These are phyloP conservation scores for Fusarium sp. DNA, from an alignment of 2,329 filamentous ascomycete genomes.

Conservation along the genomic window DNA sequence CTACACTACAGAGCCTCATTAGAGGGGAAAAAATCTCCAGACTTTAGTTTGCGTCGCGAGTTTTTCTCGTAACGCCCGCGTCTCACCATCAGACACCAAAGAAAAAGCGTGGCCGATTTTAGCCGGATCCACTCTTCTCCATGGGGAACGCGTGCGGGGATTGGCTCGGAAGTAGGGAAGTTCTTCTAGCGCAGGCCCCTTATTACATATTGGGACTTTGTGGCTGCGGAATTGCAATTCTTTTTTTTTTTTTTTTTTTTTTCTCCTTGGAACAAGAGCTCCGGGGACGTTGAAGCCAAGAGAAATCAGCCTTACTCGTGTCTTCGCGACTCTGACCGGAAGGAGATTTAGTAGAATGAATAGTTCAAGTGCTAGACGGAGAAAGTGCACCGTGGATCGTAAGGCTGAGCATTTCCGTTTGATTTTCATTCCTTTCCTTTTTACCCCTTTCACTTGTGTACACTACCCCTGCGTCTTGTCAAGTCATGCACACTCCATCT, in stretches of 20 bases:
- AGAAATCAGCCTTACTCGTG: not conserved
- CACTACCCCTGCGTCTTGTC: not conserved
- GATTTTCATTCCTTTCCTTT: not conserved
- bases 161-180: slow-evolving; percentile 17
- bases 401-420: slow-evolving; percentile 11
- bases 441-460: not conserved
- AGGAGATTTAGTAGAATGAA: not conserved
- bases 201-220: slow-evolving; percentile 17
- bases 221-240: not conserved
- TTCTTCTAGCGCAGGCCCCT: not conserved
- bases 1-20: slow-evolving; percentile 25
- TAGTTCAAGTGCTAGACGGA: not conserved
- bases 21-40: not conserved
- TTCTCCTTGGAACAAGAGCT: slow-evolving; percentile 8
- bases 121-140: slow-evolving; percentile 25
- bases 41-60: slow-evolving; percentile 4
- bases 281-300: not conserved
- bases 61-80: slow-evolving; percentile 10
- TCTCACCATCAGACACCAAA: slow-evolving; percentile 8
- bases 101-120: not conserved
- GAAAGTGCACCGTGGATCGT: not conserved
- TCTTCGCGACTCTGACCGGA: not conserved
- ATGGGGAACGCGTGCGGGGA: slow-evolving; percentile 33
- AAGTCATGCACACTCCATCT: slow-evolving; percentile 6
- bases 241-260: not conserved